These are phyloP conservation scores for Polytrichum formosum DNA, from an alignment of 225 moss, liverwort and hornwort species.

Conservation along the genomic window DNA sequence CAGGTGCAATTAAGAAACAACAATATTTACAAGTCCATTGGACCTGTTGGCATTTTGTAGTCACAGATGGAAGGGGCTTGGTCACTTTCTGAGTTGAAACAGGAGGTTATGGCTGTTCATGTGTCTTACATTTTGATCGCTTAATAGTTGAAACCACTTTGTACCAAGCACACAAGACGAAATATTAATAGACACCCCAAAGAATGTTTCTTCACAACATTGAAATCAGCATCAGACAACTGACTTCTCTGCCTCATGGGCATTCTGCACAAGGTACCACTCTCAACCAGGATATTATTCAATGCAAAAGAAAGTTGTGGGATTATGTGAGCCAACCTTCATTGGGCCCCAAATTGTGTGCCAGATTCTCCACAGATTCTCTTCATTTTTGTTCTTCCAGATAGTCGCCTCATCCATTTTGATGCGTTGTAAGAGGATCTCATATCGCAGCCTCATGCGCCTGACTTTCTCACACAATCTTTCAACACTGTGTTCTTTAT, in stretches of 20 bases:
- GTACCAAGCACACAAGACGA: too few species aligned
- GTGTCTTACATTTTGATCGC: too few species aligned
- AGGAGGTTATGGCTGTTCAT: too few species aligned
- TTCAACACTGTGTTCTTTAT: slow-evolving; percentile 32
- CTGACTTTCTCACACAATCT: slow-evolving; percentile 61
- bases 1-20: too few species aligned
- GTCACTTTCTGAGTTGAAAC: too few species aligned
- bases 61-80: too few species aligned
- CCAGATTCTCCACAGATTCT: slow-evolving; percentile 45
- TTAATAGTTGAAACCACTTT: too few species aligned
- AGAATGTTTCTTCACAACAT: too few species aligned
- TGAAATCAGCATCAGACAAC: not conserved
- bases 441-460: slow-evolving; percentile 58
- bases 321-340: slow-evolving; percentile 22
- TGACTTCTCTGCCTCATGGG: too few species aligned
- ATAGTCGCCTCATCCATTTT: slow-evolving; percentile 35
- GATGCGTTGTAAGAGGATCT: slow-evolving; percentile 18
- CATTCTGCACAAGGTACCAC: not conserved
- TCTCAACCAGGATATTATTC: not conserved
- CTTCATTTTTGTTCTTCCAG: slow-evolving; percentile 47
- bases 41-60: too few species aligned
- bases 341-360: slow-evolving; percentile 50
- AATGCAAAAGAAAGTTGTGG: not conserved
- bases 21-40: too few species aligned
- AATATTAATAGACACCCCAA: too few species aligned